These are phyloP conservation scores for Echinochloa phyllopogon DNA, from an alignment of 176 grass and related monocot species.

Conservation along the genomic window DNA sequence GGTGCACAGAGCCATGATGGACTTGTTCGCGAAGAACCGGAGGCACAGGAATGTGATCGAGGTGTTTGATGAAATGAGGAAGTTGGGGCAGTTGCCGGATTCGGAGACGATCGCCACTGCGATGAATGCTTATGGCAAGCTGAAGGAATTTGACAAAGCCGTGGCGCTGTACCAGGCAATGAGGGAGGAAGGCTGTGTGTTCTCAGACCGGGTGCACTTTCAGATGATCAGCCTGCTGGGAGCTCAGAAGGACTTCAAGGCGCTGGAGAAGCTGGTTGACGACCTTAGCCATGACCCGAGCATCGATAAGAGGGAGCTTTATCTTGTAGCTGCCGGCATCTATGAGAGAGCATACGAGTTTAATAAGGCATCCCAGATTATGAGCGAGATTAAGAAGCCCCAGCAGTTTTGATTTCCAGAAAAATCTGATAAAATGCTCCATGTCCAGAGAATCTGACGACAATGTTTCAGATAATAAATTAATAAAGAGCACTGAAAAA, in stretches of 20 bases:
- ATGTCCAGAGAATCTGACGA: neutral
- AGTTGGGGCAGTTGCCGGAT: constrained; percentile 63
- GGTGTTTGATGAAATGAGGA: constrained; percentile 86
- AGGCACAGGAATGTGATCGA: constrained; percentile 72
- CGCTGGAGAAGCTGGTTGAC: constrained; percentile 58
- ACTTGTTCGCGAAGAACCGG: constrained; percentile 69
- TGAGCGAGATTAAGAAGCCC: constrained; percentile 69
- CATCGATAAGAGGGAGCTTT: constrained; percentile 88
- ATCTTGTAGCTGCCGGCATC: constrained; percentile 65
- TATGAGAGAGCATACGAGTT: constrained; percentile 79
- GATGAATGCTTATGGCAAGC: constrained; percentile 86
- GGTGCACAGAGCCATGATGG: constrained; percentile 71
- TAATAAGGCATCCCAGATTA: constrained; percentile 73
- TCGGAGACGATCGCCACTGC: constrained; percentile 80
- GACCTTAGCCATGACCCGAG: constrained; percentile 67
- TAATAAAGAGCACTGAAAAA: neutral
- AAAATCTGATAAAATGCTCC: constrained; percentile 50
- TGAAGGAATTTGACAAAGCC: constrained; percentile 77
- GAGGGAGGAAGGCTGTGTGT: constrained; percentile 76
- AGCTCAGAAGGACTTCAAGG: constrained; percentile 71
- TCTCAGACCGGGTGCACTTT: constrained; percentile 91
- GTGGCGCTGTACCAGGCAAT: constrained; percentile 58
- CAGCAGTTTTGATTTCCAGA: neutral
- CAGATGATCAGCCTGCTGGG: constrained; percentile 96
- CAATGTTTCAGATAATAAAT: neutral